phyloP scores from a whole-genome alignment of 805 yeast genomes.

The Pichia manshurica region DNA sequence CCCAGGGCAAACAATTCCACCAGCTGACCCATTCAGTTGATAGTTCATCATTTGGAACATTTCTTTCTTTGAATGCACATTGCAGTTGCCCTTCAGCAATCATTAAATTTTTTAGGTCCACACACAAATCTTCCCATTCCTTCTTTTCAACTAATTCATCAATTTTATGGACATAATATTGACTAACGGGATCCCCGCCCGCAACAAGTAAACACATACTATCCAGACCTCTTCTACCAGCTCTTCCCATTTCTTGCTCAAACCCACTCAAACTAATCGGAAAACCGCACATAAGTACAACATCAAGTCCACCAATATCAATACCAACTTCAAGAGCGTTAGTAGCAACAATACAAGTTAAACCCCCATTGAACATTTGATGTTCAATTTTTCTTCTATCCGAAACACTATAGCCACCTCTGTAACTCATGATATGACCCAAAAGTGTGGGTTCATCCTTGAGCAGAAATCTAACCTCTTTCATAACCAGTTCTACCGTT shows the following conservation, averaged over 20 bases:
- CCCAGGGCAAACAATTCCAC: slow-evolving; percentile 17
- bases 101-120: slow-evolving; percentile 55
- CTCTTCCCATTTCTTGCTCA: slow-evolving; percentile 96
- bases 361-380: slow-evolving; percentile 82
- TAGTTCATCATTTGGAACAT: slow-evolving; percentile 42
- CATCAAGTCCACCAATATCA: slow-evolving; percentile 89
- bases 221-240: slow-evolving; percentile 83
- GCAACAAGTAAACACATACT: slow-evolving; percentile 83
- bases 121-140: slow-evolving; percentile 51
- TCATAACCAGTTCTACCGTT: slow-evolving; percentile 83
- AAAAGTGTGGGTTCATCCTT: slow-evolving; percentile 40
- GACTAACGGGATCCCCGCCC: slow-evolving; percentile 79
- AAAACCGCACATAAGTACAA: slow-evolving; percentile 88
- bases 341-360: slow-evolving; percentile 86
- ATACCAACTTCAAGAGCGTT: slow-evolving; percentile 94
- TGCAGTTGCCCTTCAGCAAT: slow-evolving; percentile 81
- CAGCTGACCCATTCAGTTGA: slow-evolving; percentile 17
- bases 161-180: slow-evolving; percentile 70
- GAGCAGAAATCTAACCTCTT: slow-evolving; percentile 61
- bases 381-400: slow-evolving; percentile 85
- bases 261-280: slow-evolving; percentile 83
- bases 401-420: slow-evolving; percentile 88
- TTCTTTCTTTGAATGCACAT: slow-evolving; percentile 68
- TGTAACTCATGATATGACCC: slow-evolving; percentile 78
- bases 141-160: slow-evolving; percentile 43